Conservation (phyloP, 306 rosid species). For the Castanospermum australe region DNA sequence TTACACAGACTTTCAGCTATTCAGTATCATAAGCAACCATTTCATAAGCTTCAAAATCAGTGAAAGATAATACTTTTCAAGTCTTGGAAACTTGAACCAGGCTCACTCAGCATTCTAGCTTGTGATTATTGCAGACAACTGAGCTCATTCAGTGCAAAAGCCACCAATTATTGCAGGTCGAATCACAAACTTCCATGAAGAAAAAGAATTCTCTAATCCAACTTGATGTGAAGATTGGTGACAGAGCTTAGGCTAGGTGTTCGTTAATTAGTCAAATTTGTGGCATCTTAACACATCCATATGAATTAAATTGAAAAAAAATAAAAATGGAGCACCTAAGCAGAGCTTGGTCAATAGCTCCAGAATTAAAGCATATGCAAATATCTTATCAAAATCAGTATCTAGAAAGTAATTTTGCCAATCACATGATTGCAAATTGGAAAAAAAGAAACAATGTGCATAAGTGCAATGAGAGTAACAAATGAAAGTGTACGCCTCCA, state of each 20-base stretch:
- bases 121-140: not conserved
- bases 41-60: not conserved
- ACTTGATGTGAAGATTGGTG: not conserved
- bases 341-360: not conserved
- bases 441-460: not conserved
- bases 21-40: not conserved
- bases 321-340: not conserved
- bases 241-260: not conserved
- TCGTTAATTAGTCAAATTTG: not conserved
- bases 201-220: constrained; percentile 6
- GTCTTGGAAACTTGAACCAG: not conserved
- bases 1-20: not conserved
- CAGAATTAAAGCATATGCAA: not conserved
- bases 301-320: not conserved
- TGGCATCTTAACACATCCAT: not conserved
- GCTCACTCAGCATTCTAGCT: not conserved
- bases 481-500: not conserved
- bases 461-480: not conserved
- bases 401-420: not conserved
- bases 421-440: constrained; percentile 10
- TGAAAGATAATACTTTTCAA: not conserved
- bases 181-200: not conserved
- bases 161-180: not conserved
- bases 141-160: not conserved
- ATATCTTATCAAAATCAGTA: not conserved